phyloP scores from a whole-genome alignment of 2,329 filamentous ascomycete species.

The Fonsecaea pedrosoi region DNA sequence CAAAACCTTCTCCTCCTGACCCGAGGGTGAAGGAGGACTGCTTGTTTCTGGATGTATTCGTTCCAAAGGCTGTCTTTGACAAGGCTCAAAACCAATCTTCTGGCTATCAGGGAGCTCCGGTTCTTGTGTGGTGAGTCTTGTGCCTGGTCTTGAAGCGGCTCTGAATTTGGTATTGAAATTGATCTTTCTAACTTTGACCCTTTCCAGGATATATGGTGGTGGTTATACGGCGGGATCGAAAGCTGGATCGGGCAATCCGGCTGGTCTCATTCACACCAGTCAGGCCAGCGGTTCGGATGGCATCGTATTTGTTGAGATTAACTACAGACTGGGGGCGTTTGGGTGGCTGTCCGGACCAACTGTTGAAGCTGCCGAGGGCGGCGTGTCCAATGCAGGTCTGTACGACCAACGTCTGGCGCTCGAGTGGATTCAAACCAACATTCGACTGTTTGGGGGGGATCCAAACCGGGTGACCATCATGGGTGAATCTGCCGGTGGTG shows the following conservation, averaged over 20 bases:
- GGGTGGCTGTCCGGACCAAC: conserved; percentile 56
- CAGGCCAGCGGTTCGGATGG: conserved; percentile 45
- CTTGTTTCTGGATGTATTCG: conserved; percentile 47
- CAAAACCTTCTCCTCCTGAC: conserved; percentile 41
- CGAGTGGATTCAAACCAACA: conserved; percentile 63
- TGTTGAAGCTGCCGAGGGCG: conserved; percentile 47
- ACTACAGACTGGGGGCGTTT: conserved; percentile 4
- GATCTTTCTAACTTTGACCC: neutral
- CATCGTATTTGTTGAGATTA: neutral
- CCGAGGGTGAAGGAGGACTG: conserved; percentile 45
- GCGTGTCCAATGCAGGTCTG: conserved; percentile 58
- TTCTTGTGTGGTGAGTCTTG: conserved; percentile 47
- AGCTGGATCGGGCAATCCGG: conserved; percentile 40
- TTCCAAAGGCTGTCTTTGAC: conserved; percentile 45
- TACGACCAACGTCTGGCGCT: conserved; percentile 60
- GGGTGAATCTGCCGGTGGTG: conserved; percentile 59
- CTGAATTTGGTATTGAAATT: neutral
- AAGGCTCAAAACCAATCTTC: conserved; percentile 43
- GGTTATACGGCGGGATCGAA: conserved; percentile 51
- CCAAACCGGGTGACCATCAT: conserved; percentile 58
- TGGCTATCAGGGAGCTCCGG: conserved; percentile 42
- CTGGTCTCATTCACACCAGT: conserved; percentile 45
- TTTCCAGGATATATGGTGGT: conserved; percentile 53
- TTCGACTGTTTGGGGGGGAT: conserved; percentile 63
- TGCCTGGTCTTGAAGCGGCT: neutral